A percentile compares a stretch with the other conserved stretches of the same genome.
phyloP scores from a whole-genome alignment of 805 yeast species.

The Myxozyma mucilagina region DNA sequence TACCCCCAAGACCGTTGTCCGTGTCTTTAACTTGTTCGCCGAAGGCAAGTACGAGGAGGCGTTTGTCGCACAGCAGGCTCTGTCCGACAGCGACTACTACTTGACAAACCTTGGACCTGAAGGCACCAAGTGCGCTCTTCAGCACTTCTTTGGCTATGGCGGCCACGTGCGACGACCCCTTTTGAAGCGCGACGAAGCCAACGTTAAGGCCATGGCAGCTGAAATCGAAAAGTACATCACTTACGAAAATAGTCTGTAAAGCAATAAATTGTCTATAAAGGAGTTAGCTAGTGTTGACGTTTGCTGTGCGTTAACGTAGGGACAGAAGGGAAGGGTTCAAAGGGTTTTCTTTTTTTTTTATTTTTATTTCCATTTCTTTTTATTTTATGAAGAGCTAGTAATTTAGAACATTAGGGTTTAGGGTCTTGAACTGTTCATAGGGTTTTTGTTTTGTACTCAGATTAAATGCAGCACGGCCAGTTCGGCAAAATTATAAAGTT shows the following conservation, averaged over 20 bases:
- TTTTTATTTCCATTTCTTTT: too few relatives aligned
- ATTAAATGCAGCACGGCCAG: too few relatives aligned
- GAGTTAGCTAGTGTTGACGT: too few relatives aligned
- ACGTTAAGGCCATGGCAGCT: not conserved
- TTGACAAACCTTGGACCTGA: slow-evolving; percentile 30
- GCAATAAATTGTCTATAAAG: not conserved
- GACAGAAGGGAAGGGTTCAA: too few relatives aligned
- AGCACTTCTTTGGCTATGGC: slow-evolving; percentile 29
- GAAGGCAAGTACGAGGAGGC: slow-evolving; percentile 49
- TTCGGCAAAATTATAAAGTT: too few relatives aligned
- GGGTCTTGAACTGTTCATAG: too few relatives aligned
- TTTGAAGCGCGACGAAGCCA: not conserved
- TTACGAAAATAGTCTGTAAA: slow-evolving; percentile 10
- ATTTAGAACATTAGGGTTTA: too few relatives aligned
- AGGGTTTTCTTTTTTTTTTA: too few relatives aligned
- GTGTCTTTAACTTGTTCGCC: slow-evolving; percentile 40
- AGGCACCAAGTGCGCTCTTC: slow-evolving; percentile 33
- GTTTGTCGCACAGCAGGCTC: slow-evolving; percentile 45
- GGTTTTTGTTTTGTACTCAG: too few relatives aligned
- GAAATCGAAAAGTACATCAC: slow-evolving; percentile 7
- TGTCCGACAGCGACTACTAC: slow-evolving; percentile 48
- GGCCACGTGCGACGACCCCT: slow-evolving; percentile 30
- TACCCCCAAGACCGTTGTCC: slow-evolving; percentile 52
- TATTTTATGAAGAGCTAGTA: too few relatives aligned
- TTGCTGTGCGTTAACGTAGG: too few relatives aligned